Conservation (phyloP, 805 yeast genomes). For the Metschnikowia shivogae region DNA sequence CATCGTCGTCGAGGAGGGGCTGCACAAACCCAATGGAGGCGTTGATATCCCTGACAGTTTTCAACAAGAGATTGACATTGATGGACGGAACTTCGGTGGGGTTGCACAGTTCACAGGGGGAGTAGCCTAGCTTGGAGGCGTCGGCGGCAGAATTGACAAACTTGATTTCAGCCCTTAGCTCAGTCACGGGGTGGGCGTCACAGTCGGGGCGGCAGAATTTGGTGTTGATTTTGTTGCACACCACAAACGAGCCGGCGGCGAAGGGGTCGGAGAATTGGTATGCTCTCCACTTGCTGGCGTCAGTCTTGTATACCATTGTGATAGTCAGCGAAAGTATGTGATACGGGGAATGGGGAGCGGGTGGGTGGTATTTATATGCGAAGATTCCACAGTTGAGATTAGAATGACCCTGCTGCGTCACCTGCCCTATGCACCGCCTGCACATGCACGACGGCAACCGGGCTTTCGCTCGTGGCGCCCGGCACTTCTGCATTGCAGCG, state of each 20-base stretch:
- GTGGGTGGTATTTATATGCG: slow-evolving; percentile 8
- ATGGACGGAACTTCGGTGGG: slow-evolving; percentile 46
- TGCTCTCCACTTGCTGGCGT: slow-evolving; percentile 54
- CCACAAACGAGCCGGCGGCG: slow-evolving; percentile 55
- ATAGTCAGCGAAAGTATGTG: neutral
- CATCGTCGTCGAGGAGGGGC: slow-evolving; percentile 46
- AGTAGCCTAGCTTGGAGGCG: slow-evolving; percentile 44
- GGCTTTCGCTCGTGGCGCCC: neutral
- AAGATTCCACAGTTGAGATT: slow-evolving; percentile 4
- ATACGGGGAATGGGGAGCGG: neutral
- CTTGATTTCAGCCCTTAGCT: slow-evolving; percentile 41
- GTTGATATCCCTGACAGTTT: slow-evolving; percentile 55
- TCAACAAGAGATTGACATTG: slow-evolving; percentile 41
- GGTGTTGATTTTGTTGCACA: slow-evolving; percentile 41
- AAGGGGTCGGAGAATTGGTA: slow-evolving; percentile 64
- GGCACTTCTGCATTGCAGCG: neutral
- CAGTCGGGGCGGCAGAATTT: slow-evolving; percentile 69
- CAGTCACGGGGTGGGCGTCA: slow-evolving; percentile 43
- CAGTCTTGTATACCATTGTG: slow-evolving; percentile 39
- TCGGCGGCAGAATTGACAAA: slow-evolving; percentile 40
- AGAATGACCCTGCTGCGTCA: slow-evolving; percentile 12
- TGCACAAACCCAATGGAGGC: slow-evolving; percentile 53
- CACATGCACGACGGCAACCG: neutral
- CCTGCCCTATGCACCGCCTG: neutral
- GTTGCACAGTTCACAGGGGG: slow-evolving; percentile 53